These are phyloP conservation scores for Coemansia sp. DNA, from an alignment of 192 early-diverging fungal species.

Conservation along the genomic window DNA sequence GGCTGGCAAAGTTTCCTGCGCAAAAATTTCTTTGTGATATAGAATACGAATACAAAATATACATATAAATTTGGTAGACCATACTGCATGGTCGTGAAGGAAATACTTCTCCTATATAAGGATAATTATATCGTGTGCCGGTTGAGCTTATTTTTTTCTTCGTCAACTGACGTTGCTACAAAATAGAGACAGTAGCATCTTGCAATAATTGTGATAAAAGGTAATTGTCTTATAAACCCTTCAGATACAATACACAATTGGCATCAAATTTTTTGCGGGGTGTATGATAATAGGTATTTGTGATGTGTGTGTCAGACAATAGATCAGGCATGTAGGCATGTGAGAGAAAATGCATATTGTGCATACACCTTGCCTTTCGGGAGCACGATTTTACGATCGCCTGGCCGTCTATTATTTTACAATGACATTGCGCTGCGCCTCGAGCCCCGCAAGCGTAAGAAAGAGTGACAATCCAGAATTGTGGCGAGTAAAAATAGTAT, in stretches of 20 bases:
- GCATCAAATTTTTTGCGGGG: neutral
- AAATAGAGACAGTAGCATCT: neutral
- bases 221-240: conserved; percentile 1
- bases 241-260: conserved; percentile 4
- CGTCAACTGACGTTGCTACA: neutral
- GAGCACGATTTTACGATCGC: neutral
- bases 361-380: neutral
- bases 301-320: neutral
- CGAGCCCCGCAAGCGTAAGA: neutral
- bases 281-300: neutral
- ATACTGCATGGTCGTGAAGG: neutral
- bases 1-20: neutral
- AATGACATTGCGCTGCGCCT: neutral
- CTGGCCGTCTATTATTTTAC: neutral
- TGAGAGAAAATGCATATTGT: neutral
- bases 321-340: neutral
- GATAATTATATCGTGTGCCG: neutral
- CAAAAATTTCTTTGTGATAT: neutral
- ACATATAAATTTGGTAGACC: neutral
- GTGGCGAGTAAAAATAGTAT: neutral
- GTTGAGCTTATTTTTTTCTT: neutral
- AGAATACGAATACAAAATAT: neutral
- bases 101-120: neutral
- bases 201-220: neutral
- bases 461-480: neutral